Evolutionary conservation across 345 rosid genomes (phyloP), one percentile per base, ranked within the genome.

Genomic region (Geranium brycei): DNA sequence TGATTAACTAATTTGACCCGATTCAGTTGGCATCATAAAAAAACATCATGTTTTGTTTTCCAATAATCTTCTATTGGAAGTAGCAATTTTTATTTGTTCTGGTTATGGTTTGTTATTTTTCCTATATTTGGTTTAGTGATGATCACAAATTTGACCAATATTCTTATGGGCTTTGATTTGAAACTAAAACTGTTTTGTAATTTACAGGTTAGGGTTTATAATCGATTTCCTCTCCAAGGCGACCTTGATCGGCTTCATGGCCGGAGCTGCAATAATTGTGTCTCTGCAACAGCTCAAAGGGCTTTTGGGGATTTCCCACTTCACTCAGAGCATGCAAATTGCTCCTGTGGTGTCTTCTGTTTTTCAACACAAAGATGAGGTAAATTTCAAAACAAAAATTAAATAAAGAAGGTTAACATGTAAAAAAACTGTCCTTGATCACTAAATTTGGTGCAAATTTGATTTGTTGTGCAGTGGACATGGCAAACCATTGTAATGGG

Each of bases 151-250:
- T 35, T 35, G 41, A 35, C 5, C 41, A 35, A 35, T 35, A 35
- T 35, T 35, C 41, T 35, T 35, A 35, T 35, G 41, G 41, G 41
- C 10, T 47, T 47, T 47, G 53, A 47, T 47, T 11, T 1, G 10
- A 47, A 47, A 6, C 53, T 47, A 10, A 47, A 47, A 47, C 11
- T 47, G 53, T 8, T 0, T 47, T 47, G 53, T 8, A 47, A 47
- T 14, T 60, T 64, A 55, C 67, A 80, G 83, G 61, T 72, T 80
- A 47, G 79, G 83, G 31, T 72, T 80, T 65, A 60, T 80, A 31
- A 77, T 80, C 60, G 83, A 80, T 61, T 80, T 80, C 59, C 68
- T 80, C 62, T 77, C 83, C 16, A 80, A 80, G 17, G 80, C 83
- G 30, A 68, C 80, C 31, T 72, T 80, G 57, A 75, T 79, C 64